A percentile compares a stretch with the other conserved stretches of the same genome.
Conservation (phyloP, 208 protist species). For the Leishmania turanica region DNA sequence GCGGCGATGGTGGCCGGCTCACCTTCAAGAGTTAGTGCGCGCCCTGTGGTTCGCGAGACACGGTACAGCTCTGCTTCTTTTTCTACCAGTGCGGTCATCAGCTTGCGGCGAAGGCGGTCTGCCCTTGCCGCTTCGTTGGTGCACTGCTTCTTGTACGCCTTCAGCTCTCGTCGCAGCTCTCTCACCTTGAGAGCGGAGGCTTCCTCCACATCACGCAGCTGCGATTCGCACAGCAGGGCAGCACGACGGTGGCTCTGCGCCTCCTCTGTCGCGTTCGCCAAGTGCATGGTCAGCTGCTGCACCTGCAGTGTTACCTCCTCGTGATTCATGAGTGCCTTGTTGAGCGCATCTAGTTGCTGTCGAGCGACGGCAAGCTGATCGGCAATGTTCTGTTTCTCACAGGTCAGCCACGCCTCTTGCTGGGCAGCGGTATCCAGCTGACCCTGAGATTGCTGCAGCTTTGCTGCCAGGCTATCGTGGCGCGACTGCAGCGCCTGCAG, state of each 20-base stretch:
- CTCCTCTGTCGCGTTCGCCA: constrained; percentile 55
- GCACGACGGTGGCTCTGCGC: constrained; percentile 40
- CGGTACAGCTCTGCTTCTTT: constrained; percentile 37
- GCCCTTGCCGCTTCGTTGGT: constrained; percentile 46
- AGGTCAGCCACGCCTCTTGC: constrained; percentile 60
- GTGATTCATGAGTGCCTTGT: constrained; percentile 23
- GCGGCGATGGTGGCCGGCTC: constrained; percentile 5
- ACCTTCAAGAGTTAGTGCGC: not conserved
- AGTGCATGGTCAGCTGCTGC: constrained; percentile 53
- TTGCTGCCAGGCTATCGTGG: constrained; percentile 26
- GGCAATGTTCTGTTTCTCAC: constrained; percentile 40
- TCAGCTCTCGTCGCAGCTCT: constrained; percentile 47
- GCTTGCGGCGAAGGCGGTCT: constrained; percentile 55
- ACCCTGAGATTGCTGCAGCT: constrained; percentile 31
- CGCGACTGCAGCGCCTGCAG: constrained; percentile 16
- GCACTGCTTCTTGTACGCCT: constrained; percentile 49
- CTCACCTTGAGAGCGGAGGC: constrained; percentile 49
- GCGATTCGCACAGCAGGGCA: constrained; percentile 35
- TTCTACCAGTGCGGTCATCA: constrained; percentile 63
- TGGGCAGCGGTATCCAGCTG: constrained; percentile 52
- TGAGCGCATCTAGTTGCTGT: constrained; percentile 51
- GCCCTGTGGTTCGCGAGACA: not conserved
- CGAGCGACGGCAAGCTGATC: constrained; percentile 53
- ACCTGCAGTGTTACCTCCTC: constrained; percentile 47
- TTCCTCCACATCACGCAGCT: constrained; percentile 55